These are phyloP conservation scores for Pythium biforme DNA, from an alignment of 352 stramenopile species.

Conservation along the genomic window DNA sequence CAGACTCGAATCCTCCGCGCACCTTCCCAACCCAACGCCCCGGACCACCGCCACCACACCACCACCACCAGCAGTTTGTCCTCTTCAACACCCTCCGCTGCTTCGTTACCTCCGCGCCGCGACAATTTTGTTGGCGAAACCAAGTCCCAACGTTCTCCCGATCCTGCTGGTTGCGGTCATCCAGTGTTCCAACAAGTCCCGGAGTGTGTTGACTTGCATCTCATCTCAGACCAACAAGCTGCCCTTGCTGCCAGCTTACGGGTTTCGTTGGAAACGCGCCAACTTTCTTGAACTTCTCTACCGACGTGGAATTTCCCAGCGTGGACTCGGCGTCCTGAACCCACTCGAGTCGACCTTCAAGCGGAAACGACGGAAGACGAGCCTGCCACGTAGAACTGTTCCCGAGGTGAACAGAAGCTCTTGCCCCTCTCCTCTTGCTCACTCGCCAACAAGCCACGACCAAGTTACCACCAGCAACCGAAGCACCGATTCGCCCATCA, in stretches of 20 bases:
- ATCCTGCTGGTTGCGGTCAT: not conserved
- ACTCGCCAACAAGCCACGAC: slow-evolving; percentile 5
- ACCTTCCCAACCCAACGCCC: slow-evolving; percentile 4
- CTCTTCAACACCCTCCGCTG: not conserved
- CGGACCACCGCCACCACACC: not conserved
- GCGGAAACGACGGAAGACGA: slow-evolving; percentile 12
- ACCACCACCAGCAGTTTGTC: not conserved
- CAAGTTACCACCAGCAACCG: no score
- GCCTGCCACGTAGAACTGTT: not conserved
- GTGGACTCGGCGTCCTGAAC: slow-evolving; percentile 1
- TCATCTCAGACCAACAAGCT: not conserved
- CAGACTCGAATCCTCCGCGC: slow-evolving; percentile 16
- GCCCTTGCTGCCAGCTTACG: not conserved
- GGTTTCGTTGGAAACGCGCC: not conserved
- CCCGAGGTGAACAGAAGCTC: not conserved
- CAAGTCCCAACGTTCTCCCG: not conserved
- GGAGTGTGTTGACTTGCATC: not conserved
- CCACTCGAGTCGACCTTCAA: slow-evolving; percentile 1
- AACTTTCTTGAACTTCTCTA: slow-evolving; percentile 2
- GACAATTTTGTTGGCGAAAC: not conserved
- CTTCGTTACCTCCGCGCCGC: not conserved
- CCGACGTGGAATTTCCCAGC: not conserved
- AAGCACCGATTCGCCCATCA: not conserved
- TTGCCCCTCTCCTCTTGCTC: not conserved
- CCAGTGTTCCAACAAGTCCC: not conserved